Percentiles rank a stretch among this genome's conserved stretches.
These are phyloP conservation scores for Penicillium psychrosexuale DNA, from an alignment of 2,329 filamentous ascomycete genomes.

Conservation along the genomic window DNA sequence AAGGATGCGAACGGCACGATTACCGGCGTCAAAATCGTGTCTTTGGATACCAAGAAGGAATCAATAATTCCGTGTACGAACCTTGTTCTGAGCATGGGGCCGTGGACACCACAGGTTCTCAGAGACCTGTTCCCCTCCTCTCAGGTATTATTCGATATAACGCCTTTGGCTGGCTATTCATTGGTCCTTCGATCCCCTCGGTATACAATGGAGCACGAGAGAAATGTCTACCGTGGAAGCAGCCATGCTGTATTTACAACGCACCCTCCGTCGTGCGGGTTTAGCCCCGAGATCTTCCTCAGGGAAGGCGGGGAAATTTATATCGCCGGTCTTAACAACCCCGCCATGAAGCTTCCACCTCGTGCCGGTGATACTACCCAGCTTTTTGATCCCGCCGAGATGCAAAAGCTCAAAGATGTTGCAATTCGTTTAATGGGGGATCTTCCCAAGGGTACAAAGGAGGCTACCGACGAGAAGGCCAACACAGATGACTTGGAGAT, in stretches of 20 bases:
- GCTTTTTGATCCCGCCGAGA: conserved; percentile 45
- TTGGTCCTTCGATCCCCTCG: conserved; percentile 62
- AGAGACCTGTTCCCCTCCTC: conserved; percentile 60
- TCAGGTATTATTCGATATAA: conserved; percentile 53
- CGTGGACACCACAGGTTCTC: conserved; percentile 69
- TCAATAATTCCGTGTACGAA: conserved; percentile 57
- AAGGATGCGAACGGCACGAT: conserved; percentile 52
- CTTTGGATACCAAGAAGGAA: conserved; percentile 31
- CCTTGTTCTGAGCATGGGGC: conserved; percentile 65
- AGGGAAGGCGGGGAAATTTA: conserved; percentile 67
- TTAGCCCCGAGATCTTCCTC: conserved; percentile 69
- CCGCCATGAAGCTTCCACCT: conserved; percentile 59
- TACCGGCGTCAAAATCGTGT: conserved; percentile 52
- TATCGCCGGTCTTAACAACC: conserved; percentile 67
- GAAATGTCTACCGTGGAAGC: conserved; percentile 39
- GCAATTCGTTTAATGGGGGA: conserved; percentile 36
- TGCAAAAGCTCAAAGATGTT: conserved; percentile 31
- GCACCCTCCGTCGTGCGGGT: conserved; percentile 50
- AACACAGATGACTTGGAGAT: conserved; percentile 57
- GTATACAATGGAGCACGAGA: conserved; percentile 33
- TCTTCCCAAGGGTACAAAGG: conserved; percentile 12
- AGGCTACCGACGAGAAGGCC: conserved; percentile 23
- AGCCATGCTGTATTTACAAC: conserved; percentile 70
- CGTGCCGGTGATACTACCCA: conserved; percentile 42
- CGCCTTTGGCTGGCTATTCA: conserved; percentile 67